A percentile compares a stretch with the other conserved stretches of the same genome.
Conservation (phyloP, 2,329 filamentous ascomycete species). For the Elsinoe australis region DNA sequence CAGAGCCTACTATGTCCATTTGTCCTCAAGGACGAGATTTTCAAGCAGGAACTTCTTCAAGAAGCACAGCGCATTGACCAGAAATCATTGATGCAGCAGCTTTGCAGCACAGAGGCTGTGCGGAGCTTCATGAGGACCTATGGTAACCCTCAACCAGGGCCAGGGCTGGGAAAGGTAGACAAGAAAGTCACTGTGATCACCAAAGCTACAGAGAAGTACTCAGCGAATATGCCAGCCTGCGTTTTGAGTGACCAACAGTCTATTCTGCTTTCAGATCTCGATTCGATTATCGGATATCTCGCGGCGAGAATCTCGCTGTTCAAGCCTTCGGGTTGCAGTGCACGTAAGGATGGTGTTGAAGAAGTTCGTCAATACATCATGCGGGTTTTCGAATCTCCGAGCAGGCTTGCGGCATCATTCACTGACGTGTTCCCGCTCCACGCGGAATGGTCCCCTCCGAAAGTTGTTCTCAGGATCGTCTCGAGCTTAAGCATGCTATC, state of each 20-base stretch:
- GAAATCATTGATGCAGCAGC: constrained; percentile 52
- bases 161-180: no score
- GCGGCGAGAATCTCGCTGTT: not conserved
- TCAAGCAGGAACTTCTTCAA: not conserved
- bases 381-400: not conserved
- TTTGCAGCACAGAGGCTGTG: constrained; percentile 33
- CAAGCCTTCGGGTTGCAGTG: not conserved
- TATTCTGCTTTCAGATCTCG: constrained; percentile 1
- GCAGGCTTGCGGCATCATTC: not conserved
- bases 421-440: not conserved
- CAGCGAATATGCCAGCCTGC: constrained; percentile 26
- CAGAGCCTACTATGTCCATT: constrained; percentile 58
- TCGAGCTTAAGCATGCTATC: no score
- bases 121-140: constrained; percentile 19
- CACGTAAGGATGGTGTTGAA: not conserved
- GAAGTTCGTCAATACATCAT: not conserved
- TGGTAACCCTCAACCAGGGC: no score
- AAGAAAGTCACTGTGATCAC: no score
- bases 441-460: no score
- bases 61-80: constrained; percentile 36
- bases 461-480: no score
- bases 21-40: constrained; percentile 24
- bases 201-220: no score
- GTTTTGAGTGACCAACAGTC: not conserved
- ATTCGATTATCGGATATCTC: constrained; percentile 2